These are phyloP conservation scores for Pharnaceum exiguum DNA, from an alignment of 148 eudicot genomes.

Conservation along the genomic window DNA sequence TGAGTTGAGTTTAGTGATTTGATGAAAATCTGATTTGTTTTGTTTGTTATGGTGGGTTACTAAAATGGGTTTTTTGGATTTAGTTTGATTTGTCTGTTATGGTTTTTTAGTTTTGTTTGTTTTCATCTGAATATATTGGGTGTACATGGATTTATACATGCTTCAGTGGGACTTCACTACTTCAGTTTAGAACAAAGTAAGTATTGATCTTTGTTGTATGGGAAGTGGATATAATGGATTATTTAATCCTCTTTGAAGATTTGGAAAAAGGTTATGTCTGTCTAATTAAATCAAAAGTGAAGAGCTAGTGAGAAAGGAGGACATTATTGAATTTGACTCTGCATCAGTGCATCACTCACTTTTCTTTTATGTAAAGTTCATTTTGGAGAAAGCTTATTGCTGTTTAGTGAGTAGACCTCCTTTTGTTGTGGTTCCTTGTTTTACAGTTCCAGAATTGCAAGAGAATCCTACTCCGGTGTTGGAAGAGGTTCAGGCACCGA, in stretches of 20 bases:
- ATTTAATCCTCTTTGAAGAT: constrained; percentile 9
- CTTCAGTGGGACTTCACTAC: not conserved
- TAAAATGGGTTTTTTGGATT: constrained; percentile 35
- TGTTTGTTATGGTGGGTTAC: constrained; percentile 19
- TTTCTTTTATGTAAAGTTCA: constrained; percentile 21
- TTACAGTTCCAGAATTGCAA: constrained; percentile 34
- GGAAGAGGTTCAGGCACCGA: constrained; percentile 27
- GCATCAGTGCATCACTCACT: no score
- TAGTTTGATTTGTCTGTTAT: constrained; percentile 53
- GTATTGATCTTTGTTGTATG: not conserved
- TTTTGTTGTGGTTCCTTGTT: constrained; percentile 5
- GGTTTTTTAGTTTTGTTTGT: constrained; percentile 35
- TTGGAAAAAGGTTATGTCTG: constrained; percentile 15
- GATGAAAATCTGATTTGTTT: constrained; percentile 25
- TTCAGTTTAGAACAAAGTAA: not conserved
- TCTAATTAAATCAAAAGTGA: constrained; percentile 35
- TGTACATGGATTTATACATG: not conserved
- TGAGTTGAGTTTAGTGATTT: constrained; percentile 12
- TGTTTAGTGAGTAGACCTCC: constrained; percentile 12
- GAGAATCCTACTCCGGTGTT: constrained; percentile 35
- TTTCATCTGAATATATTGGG: constrained; percentile 22
- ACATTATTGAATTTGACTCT: constrained; percentile 33
- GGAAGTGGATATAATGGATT: constrained; percentile 16
- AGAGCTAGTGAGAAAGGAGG: constrained; percentile 31
- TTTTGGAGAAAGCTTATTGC: constrained; percentile 16